Base-by-base conservation (phyloP, 352 stramenopile genomes). In the Globisporangium echinulatum region DNA sequence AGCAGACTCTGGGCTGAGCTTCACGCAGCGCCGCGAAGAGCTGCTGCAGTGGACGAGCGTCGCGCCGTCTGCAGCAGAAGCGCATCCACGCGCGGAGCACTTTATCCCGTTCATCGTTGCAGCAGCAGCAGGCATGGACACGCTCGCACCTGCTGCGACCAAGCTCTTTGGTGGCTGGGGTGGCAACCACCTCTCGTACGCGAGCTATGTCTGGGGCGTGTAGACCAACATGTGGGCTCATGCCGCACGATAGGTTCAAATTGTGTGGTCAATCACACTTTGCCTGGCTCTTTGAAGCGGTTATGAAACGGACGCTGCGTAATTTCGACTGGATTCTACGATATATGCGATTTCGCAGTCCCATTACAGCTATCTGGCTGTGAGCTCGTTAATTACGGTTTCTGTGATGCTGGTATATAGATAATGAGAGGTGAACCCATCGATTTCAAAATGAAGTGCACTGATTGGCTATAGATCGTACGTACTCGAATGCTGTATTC, bases 71-170 rank as follows among this genome's bases (percentile, higher is more conserved):
- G 77, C 77, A 0, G 60, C 60, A 0, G 57, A 76, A 40, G 63
- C 71, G 3, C 76, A 85, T 43, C 74, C 67, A 2, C 67, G 71
- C 9, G 52, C 74, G 0, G 79, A 88, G 39, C 75, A 87, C 59
- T 74, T 88, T 52, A 76, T 84, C 63, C 75, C 77, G 40, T 80
- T 88, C 33, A 38, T 84, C 5, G 65, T 88, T 39, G 64, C 71
- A 2, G 73, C 79, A 0, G 79, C 72, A n/a, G 70, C 77, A 1
- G 79, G 74, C 5, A 75, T 88, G 56, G 76, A 87, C 51, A 61
- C 75, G 46, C 63, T 54, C 25, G n/a, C 8, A 0, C 50, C 73
- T 0, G 57, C 57, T 25, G 71, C 66, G 19, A 57, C 33, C 5
- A 82, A 82, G 49, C 56, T 82, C 14, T 71, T 64, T 42, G 71